These are phyloP conservation scores for Spirogloea muscicola DNA, from an alignment of 139 green algal genomes.

Conservation along the genomic window DNA sequence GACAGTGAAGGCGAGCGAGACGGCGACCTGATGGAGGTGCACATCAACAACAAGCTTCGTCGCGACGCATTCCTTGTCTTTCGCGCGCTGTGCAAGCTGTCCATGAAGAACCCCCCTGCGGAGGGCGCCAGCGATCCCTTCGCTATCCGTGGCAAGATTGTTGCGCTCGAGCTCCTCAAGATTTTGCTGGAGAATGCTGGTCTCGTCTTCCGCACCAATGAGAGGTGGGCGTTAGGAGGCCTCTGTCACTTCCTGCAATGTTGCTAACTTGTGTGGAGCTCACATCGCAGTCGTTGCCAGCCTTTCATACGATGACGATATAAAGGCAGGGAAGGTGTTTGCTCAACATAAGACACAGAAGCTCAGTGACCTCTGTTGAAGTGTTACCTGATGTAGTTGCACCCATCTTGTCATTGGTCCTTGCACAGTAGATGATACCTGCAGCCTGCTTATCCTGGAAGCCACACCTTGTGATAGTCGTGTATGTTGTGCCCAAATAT, in stretches of 20 bases:
- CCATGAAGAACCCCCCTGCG: slow-evolving; percentile 56
- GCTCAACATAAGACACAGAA: too few species aligned
- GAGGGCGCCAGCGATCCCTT: slow-evolving; percentile 61
- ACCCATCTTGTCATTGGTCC: too few species aligned
- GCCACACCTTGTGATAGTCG: background rate
- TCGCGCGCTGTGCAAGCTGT: slow-evolving; percentile 83
- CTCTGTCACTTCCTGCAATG: background rate
- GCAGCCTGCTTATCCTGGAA: background rate
- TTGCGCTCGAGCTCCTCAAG: slow-evolving; percentile 54
- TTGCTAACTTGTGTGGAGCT: slow-evolving; percentile 70
- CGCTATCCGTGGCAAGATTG: slow-evolving; percentile 64
- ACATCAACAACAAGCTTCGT: slow-evolving; percentile 43
- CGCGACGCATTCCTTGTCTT: slow-evolving; percentile 79
- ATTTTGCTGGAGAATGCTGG: slow-evolving; percentile 89
- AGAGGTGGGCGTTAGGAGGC: slow-evolving; percentile 9
- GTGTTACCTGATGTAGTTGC: too few species aligned
- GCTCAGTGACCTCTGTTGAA: too few species aligned
- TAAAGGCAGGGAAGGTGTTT: too few species aligned
- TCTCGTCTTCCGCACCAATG: slow-evolving; percentile 1
- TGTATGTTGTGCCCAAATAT: background rate
- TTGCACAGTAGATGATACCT: too few species aligned
- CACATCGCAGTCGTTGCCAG: slow-evolving; percentile 37
- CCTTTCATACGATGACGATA: slow-evolving; percentile 60
- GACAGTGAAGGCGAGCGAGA: background rate
- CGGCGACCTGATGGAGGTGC: background rate